Base-by-base conservation (phyloP, 169 alveolate genomes). In the Eimeria acervulina region DNA sequence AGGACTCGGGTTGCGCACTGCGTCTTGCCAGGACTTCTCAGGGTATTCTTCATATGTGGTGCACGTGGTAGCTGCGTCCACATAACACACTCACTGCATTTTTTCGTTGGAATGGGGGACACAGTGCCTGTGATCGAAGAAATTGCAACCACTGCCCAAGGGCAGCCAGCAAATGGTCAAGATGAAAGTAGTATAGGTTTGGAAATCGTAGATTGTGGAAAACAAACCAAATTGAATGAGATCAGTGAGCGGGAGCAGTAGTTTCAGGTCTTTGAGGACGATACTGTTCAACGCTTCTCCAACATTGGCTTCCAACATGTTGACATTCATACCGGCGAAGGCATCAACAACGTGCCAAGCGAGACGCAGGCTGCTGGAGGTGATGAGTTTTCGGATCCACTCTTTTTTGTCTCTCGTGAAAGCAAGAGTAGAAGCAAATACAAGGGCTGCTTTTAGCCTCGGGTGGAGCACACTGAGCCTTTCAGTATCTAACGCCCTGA, bases 241-340 rank as follows among this genome's bases (percentile, higher is more conserved):
- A 36, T 85, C 93, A 55, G 42, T 85, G 36, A 85, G 59, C 2
- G 93, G 93, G 17, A 28, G 74, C 2, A 85, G 78, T 15, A 85
- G 93, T 31, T 70, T 31, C 78, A 55, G 74, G 40, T 85, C 93
- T 33, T 61, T 85, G 23, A 85, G 28, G 10, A 85, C 80, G 28
- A 85, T 85, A 13, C 21, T 13, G 78, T 85, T 85, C 42, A 85
- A 38, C 15, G 93, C 93, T 59, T 85, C 93, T n/a, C 93, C 93
- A 40, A 85, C 93, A 44, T 85, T 85, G 55, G 93, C 76, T 36
- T 85, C 93, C 80, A 85, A 59, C 93, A 85, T 85, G 93, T 70
- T 36, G 61, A 85, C 40, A 47, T 85, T 52, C 93, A 85, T 85
- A 47, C 12, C 81, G 13, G 93, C 66, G 80, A 85, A 85, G 19